Evolutionary conservation across 148 eudicot genomes (phyloP), one percentile per base, ranked within the genome.

Genomic region (Arbutus unedo): DNA sequence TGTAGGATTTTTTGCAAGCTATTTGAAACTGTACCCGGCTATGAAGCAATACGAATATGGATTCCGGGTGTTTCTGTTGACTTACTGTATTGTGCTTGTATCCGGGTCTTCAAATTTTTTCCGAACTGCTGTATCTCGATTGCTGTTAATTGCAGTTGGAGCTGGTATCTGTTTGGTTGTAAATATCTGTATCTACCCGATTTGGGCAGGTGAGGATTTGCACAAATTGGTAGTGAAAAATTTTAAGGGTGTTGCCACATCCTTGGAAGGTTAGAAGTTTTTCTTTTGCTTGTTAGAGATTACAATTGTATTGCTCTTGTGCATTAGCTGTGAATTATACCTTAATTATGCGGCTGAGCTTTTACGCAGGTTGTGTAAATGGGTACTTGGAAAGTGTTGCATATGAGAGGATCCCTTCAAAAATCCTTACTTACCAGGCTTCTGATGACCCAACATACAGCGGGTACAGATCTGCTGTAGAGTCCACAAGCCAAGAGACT

Each of bases 201-300:
- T 92, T 82, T 92, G 95, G 95, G 90, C 95, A 68, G 95, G 95
- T 15, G 95, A 92, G 81, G 95, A 92, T 87, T 86, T 92, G 88
- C 95, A 92, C 84, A 92, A 92, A 80, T 76, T 91, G 74, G 92
- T 92, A 8, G 95, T 90, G 19, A 92, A 92, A 68, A 92, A 92
- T 67, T 92, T 92, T 81, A 87, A 55, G 67, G 91, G 92, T 41
- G 95, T 92, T 77, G 93, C 95, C 59, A 81, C 86, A 81, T 92
- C 95, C 57, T 83, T 92, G 62, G 95, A 92, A 89, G 92, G 95
- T 91, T 57, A 77, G 60, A 21, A 9, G 6, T 9, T 18, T 53
- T 44, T 73, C 2, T 3, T 48, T 48, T 45, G 47, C 25, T 62
- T 23, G 45, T 19, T 60, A 31, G 18, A 55, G 23, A 45, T 73